phyloP scores from a whole-genome alignment of 768 basidiomycete genomes.

The Suillus tomentosus region DNA sequence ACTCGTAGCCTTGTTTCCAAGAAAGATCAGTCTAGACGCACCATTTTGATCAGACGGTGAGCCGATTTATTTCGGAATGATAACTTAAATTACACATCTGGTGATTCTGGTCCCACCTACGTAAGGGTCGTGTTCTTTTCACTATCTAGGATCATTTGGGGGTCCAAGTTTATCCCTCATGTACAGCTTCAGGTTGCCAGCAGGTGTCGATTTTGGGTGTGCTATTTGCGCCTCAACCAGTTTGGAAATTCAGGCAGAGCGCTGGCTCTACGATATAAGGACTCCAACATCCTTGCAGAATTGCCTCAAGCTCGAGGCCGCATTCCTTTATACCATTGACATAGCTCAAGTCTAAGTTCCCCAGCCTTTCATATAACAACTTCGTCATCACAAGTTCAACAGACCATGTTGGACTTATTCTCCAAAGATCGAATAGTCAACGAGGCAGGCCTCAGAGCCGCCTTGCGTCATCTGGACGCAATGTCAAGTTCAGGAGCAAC shows the following conservation, averaged over 20 bases:
- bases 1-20: no score
- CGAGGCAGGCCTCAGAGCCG: conserved; percentile 21
- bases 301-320: not conserved
- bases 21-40: no score
- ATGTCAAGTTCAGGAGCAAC: conserved; percentile 28
- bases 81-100: no score
- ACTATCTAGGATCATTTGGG: conserved; percentile 5
- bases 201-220: not conserved
- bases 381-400: no score
- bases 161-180: not conserved
- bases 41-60: no score
- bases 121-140: conserved; percentile 1
- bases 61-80: no score
- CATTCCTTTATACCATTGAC: not conserved
- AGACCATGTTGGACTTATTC: conserved; percentile 5
- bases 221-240: not conserved
- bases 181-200: not conserved
- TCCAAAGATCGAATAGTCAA: conserved; percentile 17
- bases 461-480: conserved; percentile 21
- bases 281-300: not conserved
- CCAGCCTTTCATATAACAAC: no score
- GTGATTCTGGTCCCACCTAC: not conserved
- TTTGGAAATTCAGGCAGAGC: not conserved
- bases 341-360: not conserved
- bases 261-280: conserved; percentile 1